Evolutionary conservation across 495 filamentous ascomycete species (phyloP).

Genomic region (Eremomyces bilateralis): DNA sequence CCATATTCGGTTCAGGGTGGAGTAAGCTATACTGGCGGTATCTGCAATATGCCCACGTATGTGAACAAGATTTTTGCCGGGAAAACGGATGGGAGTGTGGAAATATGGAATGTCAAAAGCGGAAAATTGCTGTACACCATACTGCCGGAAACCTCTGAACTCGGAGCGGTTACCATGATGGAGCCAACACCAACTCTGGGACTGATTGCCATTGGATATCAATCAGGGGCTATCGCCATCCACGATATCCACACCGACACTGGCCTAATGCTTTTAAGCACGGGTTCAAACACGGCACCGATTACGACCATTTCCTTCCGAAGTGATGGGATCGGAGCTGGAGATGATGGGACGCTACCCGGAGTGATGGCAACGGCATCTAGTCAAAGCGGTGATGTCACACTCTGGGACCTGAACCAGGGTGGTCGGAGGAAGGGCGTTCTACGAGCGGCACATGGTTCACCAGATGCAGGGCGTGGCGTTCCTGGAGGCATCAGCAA

Average conservation of each 20-base stretch:
- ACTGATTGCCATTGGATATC: slow-evolving; percentile 71
- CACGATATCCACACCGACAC: slow-evolving; percentile 63
- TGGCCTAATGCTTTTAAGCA: slow-evolving; percentile 40
- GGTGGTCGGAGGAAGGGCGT: slow-evolving; percentile 65
- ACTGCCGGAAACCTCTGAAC: slow-evolving; percentile 35
- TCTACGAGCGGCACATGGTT: slow-evolving; percentile 66
- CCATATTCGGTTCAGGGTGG: slow-evolving; percentile 21
- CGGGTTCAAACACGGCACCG: slow-evolving; percentile 27
- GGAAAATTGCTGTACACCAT: slow-evolving; percentile 77
- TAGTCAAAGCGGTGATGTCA: slow-evolving; percentile 55
- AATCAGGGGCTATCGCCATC: slow-evolving; percentile 52
- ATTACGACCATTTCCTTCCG: slow-evolving; percentile 79
- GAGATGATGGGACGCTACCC: slow-evolving; percentile 56
- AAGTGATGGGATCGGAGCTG: slow-evolving; percentile 74
- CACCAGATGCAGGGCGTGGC: slow-evolving; percentile 35
- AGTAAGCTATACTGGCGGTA: slow-evolving; percentile 35
- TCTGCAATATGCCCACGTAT: slow-evolving; percentile 76
- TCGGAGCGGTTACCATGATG: slow-evolving; percentile 60
- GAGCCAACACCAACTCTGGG: slow-evolving; percentile 65
- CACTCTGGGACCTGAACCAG: slow-evolving; percentile 85
- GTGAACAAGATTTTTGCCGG: slow-evolving; percentile 89
- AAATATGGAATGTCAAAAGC: slow-evolving; percentile 92
- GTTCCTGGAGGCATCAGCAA: slow-evolving; percentile 43
- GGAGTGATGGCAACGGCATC: slow-evolving; percentile 76
- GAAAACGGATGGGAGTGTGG: slow-evolving; percentile 64